Evolutionary conservation across 129 eudicot genomes (phyloP).

Genomic region (Arctium lappa): DNA sequence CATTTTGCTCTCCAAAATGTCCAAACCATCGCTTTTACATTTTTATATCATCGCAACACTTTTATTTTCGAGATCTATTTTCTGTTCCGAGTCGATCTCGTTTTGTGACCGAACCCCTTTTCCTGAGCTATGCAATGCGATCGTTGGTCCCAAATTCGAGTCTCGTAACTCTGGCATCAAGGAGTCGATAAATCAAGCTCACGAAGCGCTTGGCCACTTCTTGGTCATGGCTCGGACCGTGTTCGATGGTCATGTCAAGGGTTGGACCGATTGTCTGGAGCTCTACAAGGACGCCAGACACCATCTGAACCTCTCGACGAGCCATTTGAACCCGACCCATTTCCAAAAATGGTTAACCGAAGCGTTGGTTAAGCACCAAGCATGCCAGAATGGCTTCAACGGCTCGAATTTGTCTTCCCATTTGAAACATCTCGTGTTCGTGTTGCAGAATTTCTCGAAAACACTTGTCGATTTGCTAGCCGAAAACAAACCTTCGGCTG

Average conservation of each 20-base stretch:
- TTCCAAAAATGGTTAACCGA: constrained; percentile 48
- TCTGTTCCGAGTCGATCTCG: constrained; percentile 8
- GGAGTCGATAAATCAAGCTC: constrained; percentile 30
- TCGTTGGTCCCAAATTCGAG: constrained; percentile 5
- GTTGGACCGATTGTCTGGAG: constrained; percentile 55
- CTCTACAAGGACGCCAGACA: constrained; percentile 42
- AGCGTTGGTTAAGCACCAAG: constrained; percentile 37
- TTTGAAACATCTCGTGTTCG: not conserved
- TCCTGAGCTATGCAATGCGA: constrained; percentile 35
- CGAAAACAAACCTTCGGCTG: constrained; percentile 13
- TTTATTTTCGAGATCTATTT: not conserved
- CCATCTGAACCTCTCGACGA: constrained; percentile 27
- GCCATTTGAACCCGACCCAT: constrained; percentile 1
- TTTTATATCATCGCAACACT: constrained; percentile 8
- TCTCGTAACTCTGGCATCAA: constrained; percentile 26
- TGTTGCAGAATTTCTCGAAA: constrained; percentile 18
- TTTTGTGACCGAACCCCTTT: constrained; percentile 34
- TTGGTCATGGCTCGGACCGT: constrained; percentile 27
- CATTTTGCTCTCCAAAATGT: constrained; percentile 14
- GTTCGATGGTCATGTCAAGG: constrained; percentile 28
- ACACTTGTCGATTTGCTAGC: constrained; percentile 37
- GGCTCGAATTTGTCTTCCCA: constrained; percentile 20
- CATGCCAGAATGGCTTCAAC: constrained; percentile 50
- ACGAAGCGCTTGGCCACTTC: constrained; percentile 26
- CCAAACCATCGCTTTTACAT: not conserved